These are phyloP conservation scores for Rhizopogon vesiculosus DNA, from an alignment of 768 basidiomycete genomes.

Conservation along the genomic window DNA sequence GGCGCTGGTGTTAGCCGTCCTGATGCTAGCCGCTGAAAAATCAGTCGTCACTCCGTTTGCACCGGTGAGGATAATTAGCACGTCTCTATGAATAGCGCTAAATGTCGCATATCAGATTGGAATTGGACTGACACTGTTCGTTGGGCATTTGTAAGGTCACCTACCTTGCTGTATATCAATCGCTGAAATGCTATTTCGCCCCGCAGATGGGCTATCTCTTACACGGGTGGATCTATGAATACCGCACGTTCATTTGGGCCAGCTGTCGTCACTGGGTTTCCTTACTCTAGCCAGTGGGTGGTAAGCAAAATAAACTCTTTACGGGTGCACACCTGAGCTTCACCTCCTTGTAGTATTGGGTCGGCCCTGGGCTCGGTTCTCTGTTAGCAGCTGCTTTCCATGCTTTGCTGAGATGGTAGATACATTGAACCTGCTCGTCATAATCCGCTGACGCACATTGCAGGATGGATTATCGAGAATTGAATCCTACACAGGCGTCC, in stretches of 20 bases:
- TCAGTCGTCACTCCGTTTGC: constrained; percentile 62
- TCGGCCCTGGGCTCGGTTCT: constrained; percentile 55
- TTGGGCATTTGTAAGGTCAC: too few species aligned
- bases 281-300: constrained; percentile 51
- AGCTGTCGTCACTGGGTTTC: constrained; percentile 60
- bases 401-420: constrained; percentile 47
- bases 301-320: constrained; percentile 31
- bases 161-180: background rate
- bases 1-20: constrained; percentile 43
- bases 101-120: constrained; percentile 33
- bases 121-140: constrained; percentile 62
- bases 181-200: background rate
- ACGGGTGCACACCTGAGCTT: background rate
- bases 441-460: constrained; percentile 1
- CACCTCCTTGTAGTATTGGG: constrained; percentile 49
- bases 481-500: constrained; percentile 27
- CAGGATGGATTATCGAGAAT: constrained; percentile 23
- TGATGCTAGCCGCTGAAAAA: constrained; percentile 73
- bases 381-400: constrained; percentile 40
- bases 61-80: constrained; percentile 29
- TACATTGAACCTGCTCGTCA: constrained; percentile 4
- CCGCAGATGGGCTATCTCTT: constrained; percentile 51
- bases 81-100: too few species aligned
- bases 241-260: constrained; percentile 69
- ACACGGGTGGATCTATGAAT: constrained; percentile 62